Evolutionary conservation across 2,329 filamentous ascomycete genomes (phyloP).

Genomic region (Zarea fungicola): DNA sequence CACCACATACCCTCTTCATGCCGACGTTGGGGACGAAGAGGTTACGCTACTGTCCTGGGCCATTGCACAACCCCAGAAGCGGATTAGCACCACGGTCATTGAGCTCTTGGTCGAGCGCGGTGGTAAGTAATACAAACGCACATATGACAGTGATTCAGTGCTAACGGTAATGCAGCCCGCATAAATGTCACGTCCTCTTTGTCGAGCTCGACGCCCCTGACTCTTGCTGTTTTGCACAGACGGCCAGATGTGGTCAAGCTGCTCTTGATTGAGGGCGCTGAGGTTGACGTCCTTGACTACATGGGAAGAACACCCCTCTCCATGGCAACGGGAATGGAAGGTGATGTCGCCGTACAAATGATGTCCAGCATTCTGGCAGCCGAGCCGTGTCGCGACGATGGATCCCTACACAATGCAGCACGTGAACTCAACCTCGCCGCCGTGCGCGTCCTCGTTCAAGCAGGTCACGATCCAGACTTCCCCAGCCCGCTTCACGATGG

Average conservation of each 20-base stretch:
- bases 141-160: conserved; percentile 17
- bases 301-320: conserved; percentile 54
- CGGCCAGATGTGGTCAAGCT: conserved; percentile 53
- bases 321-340: conserved; percentile 52
- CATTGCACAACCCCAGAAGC: conserved; percentile 57
- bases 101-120: conserved; percentile 47
- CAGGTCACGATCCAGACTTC: conserved; percentile 60
- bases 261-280: conserved; percentile 53
- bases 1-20: conserved; percentile 36
- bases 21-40: conserved; percentile 45
- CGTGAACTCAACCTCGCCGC: conserved; percentile 52
- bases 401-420: conserved; percentile 61
- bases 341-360: conserved; percentile 48
- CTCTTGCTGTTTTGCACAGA: conserved; percentile 52
- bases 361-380: conserved; percentile 51
- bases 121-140: conserved; percentile 26
- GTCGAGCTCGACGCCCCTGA: conserved; percentile 52
- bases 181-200: conserved; percentile 49
- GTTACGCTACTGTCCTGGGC: conserved; percentile 57
- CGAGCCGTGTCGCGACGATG: conserved; percentile 56
- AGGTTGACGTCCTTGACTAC: conserved; percentile 53
- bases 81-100: conserved; percentile 54
- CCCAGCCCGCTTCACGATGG: conserved; percentile 58
- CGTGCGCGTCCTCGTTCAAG: conserved; percentile 51
- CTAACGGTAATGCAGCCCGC: conserved; percentile 38